A percentile compares a stretch with the other conserved stretches of the same genome.
Evolutionary conservation across 2,329 filamentous ascomycete species (phyloP).

Genomic region (Hirsutella minnesotensis): DNA sequence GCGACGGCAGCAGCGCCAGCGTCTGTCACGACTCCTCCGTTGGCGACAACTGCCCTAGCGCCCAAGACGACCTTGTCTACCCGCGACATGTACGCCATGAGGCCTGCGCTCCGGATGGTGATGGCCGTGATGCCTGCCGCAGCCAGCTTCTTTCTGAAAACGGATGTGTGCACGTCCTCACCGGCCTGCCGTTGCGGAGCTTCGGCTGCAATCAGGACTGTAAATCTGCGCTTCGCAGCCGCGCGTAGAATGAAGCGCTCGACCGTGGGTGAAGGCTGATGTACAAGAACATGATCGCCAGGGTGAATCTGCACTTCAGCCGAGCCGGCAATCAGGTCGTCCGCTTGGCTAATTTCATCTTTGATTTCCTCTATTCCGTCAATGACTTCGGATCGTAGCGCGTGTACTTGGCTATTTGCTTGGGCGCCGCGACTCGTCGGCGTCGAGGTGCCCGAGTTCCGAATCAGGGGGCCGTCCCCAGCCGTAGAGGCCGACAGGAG

Average conservation of each 20-base stretch:
- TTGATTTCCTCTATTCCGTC: constrained; percentile 92
- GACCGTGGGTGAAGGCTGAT: constrained; percentile 75
- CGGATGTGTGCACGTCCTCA: constrained; percentile 31
- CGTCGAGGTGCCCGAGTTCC: constrained; percentile 37
- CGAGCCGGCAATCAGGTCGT: constrained; percentile 82
- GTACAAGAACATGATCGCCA: constrained; percentile 83
- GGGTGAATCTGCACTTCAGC: constrained; percentile 88
- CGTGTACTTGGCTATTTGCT: constrained; percentile 40
- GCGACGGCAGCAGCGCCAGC: constrained; percentile 77
- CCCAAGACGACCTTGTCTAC: constrained; percentile 92
- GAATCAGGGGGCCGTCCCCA: constrained; percentile 33
- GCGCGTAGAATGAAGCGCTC: constrained; percentile 84
- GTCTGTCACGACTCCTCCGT: constrained; percentile 75
- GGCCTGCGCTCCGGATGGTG: constrained; percentile 69
- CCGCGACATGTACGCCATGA: constrained; percentile 88
- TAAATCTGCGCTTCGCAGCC: constrained; percentile 82
- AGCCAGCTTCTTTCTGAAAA: constrained; percentile 66
- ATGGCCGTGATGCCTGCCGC: constrained; percentile 72
- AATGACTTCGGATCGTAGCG: constrained; percentile 81
- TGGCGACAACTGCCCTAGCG: constrained; percentile 76
- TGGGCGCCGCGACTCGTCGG: constrained; percentile 25
- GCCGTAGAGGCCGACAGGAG: constrained; percentile 64
- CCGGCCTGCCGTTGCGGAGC: constrained; percentile 25
- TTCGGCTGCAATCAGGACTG: constrained; percentile 70
- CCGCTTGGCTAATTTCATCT: constrained; percentile 85